Evolutionary conservation across 176 grass and related monocot species (phyloP).

Genomic region (Carex myosuroides): DNA sequence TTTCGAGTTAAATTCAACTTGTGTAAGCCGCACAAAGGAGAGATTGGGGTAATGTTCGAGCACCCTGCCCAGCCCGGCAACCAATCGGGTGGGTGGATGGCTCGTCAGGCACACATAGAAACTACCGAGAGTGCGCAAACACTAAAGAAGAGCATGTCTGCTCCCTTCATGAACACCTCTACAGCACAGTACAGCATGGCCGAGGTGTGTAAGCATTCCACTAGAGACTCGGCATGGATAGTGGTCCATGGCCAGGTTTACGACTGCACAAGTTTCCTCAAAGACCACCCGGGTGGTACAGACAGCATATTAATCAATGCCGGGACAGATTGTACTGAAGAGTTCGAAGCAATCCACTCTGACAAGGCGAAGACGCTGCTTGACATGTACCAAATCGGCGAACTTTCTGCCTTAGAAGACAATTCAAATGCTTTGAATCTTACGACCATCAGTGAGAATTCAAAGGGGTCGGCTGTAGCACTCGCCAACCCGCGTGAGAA

Average conservation of each 20-base stretch:
- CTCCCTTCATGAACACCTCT: conserved; percentile 45
- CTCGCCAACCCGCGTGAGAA: conserved; percentile 48
- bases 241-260: conserved; percentile 74
- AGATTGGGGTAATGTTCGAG: conserved; percentile 62
- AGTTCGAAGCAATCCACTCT: conserved; percentile 93
- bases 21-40: conserved; percentile 46
- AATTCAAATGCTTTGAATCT: conserved; percentile 24
- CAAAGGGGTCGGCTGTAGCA: conserved; percentile 13
- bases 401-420: conserved; percentile 27
- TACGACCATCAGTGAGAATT: conserved; percentile 24
- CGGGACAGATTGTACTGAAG: conserved; percentile 81
- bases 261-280: conserved; percentile 69
- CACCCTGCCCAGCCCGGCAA: conserved; percentile 75
- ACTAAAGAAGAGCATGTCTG: conserved; percentile 50
- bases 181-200: conserved; percentile 24
- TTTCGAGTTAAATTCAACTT: conserved; percentile 61
- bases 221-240: conserved; percentile 70
- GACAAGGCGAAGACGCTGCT: conserved; percentile 50
- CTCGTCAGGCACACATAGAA: conserved; percentile 35
- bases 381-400: conserved; percentile 54
- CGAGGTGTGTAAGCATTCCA: conserved; percentile 54
- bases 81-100: conserved; percentile 69
- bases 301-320: conserved; percentile 96
- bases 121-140: conserved; percentile 26
- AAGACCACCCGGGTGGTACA: conserved; percentile 80